A percentile compares a stretch with the other conserved stretches of the same genome.
phyloP scores from a whole-genome alignment of 176 grass and related monocot genomes.

The Canna indica region DNA sequence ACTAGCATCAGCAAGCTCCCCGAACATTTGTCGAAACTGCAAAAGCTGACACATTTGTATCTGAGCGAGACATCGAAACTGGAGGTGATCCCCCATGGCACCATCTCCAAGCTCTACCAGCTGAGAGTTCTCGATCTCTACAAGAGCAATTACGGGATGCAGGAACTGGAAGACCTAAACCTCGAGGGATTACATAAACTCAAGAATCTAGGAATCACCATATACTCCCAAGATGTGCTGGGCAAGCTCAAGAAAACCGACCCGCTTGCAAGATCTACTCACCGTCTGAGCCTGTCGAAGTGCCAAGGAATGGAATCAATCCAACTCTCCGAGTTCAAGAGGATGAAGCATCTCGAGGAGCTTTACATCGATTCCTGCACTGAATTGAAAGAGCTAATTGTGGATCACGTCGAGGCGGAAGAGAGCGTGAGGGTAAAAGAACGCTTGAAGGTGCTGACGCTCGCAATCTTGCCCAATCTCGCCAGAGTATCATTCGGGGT shows the following conservation, averaged over 20 bases:
- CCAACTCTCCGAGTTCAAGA: constrained; percentile 51
- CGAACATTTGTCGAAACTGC: constrained; percentile 37
- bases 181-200: constrained; percentile 35
- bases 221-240: constrained; percentile 55
- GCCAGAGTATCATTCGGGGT: constrained; percentile 32
- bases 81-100: constrained; percentile 38
- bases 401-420: constrained; percentile 19
- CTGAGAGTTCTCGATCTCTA: constrained; percentile 61
- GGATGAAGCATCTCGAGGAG: constrained; percentile 56
- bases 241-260: constrained; percentile 44
- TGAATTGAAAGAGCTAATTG: constrained; percentile 32
- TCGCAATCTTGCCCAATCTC: constrained; percentile 44
- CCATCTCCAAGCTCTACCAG: constrained; percentile 51
- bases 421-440: constrained; percentile 2
- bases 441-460: constrained; percentile 45
- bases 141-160: constrained; percentile 54
- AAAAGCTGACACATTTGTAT: constrained; percentile 61
- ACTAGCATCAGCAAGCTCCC: constrained; percentile 47
- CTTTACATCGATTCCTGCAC: constrained; percentile 57
- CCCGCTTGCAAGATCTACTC: constrained; percentile 60
- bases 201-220: constrained; percentile 49
- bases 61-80: constrained; percentile 49
- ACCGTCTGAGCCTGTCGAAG: constrained; percentile 44
- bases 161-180: constrained; percentile 45
- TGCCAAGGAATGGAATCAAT: constrained; percentile 46